Conservation (phyloP, 2,329 filamentous ascomycete species). For the Sclerotinia nivalis region DNA sequence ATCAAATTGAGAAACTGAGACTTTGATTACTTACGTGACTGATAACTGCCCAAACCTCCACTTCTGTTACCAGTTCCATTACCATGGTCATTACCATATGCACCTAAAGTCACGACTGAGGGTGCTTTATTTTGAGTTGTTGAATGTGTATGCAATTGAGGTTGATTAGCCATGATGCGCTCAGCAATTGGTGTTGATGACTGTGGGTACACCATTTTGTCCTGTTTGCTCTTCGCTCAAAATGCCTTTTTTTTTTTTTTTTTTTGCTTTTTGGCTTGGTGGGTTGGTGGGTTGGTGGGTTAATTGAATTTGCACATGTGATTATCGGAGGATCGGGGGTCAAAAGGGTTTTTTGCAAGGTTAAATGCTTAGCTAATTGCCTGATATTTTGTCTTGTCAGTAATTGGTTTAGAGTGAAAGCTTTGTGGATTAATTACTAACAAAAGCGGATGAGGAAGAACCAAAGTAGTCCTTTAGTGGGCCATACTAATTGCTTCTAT, state of each 20-base stretch:
- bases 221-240: constrained; percentile 24
- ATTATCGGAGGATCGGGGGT: constrained; percentile 4
- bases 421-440: not conserved
- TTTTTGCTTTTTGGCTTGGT: constrained; percentile 22
- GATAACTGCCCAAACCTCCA: constrained; percentile 21
- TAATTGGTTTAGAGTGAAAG: not conserved
- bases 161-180: constrained; percentile 13
- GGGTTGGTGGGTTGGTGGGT: constrained; percentile 18
- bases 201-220: constrained; percentile 4
- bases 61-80: constrained; percentile 25
- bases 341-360: constrained; percentile 1
- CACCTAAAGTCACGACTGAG: not conserved
- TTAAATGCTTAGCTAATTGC: not conserved
- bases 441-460: not conserved
- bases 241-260: not conserved
- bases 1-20: constrained; percentile 23
- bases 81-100: constrained; percentile 21
- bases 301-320: not conserved
- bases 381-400: not conserved
- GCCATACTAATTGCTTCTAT: not conserved
- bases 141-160: constrained; percentile 13
- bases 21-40: constrained; percentile 14
- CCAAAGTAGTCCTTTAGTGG: constrained; percentile 17
- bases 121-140: constrained; percentile 2
- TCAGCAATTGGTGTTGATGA: not conserved